Evolutionary conservation across 2,329 filamentous ascomycete genomes (phyloP).

Genomic region (Clathrospora elynae): DNA sequence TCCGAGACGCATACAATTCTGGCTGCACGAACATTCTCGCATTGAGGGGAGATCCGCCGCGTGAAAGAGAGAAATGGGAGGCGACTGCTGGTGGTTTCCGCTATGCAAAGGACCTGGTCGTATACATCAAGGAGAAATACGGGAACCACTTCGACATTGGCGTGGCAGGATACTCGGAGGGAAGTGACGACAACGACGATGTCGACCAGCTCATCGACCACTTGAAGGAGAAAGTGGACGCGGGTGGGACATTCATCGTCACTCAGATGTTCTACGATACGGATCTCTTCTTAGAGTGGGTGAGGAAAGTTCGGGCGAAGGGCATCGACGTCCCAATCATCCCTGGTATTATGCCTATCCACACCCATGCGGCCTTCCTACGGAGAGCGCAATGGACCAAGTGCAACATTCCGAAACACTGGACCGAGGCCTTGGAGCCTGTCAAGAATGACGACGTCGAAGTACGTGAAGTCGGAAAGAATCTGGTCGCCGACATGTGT

Average conservation of each 20-base stretch:
- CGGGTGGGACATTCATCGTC: conserved; percentile 89
- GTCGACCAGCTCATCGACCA: conserved; percentile 85
- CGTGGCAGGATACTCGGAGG: conserved; percentile 95
- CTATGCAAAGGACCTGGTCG: conserved; percentile 89
- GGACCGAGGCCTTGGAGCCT: conserved; percentile 82
- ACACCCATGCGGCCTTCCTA: conserved; percentile 91
- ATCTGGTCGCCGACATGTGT: conserved; percentile 87
- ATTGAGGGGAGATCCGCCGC: conserved; percentile 87
- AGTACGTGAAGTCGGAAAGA: conserved; percentile 87
- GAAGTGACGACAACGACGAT: conserved; percentile 89
- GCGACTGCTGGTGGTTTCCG: conserved; percentile 84
- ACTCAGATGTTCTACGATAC: conserved; percentile 99
- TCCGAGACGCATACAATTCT: conserved; percentile 86
- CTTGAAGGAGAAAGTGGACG: conserved; percentile 95
- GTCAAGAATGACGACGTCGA: conserved; percentile 96
- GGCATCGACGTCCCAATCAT: conserved; percentile 85
- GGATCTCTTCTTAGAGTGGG: conserved; percentile 93
- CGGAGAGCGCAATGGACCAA: conserved; percentile 90
- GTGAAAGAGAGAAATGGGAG: conserved; percentile 93
- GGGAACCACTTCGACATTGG: conserved; percentile 96
- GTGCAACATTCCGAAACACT: conserved; percentile 78
- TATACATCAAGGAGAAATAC: conserved; percentile 78
- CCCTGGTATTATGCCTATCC: conserved; percentile 90
- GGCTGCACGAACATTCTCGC: conserved; percentile 98
- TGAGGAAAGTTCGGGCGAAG: conserved; percentile 79